Conservation (phyloP, 768 basidiomycete genomes). For the Lactarius deliciosus region DNA sequence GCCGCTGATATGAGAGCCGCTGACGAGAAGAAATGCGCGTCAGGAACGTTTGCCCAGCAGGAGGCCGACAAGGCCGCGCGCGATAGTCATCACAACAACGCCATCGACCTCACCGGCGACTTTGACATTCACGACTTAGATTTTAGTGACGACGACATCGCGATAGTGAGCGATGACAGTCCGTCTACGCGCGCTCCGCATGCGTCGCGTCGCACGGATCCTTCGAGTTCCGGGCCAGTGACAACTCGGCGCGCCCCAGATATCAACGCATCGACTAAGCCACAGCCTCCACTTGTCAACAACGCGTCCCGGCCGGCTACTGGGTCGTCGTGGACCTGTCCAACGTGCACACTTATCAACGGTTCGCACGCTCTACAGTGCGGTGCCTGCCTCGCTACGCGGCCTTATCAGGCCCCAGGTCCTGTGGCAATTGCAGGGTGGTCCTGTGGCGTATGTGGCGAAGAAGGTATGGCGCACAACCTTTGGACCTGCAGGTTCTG, state of each 20-base stretch:
- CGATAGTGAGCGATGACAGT: conserved; percentile 33
- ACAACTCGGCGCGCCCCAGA: conserved; percentile 5
- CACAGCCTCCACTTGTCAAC: conserved; percentile 25
- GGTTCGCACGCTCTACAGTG: conserved; percentile 47
- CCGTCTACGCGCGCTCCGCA: conserved; percentile 15
- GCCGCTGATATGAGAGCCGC: conserved; percentile 78
- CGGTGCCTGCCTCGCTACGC: conserved; percentile 50
- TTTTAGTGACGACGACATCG: conserved; percentile 38
- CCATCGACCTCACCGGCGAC: conserved; percentile 58
- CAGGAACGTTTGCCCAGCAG: conserved; percentile 51
- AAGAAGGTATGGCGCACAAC: conserved; percentile 57
- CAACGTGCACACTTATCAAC: conserved; percentile 67
- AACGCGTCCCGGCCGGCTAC: conserved; percentile 11
- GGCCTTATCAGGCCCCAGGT: conserved; percentile 29
- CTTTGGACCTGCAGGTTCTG: conserved; percentile 78
- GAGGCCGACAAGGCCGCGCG: conserved; percentile 71
- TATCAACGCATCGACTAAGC: conserved; percentile 12
- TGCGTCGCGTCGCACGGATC: conserved; percentile 33
- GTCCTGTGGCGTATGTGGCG: conserved; percentile 65
- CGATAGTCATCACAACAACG: conserved; percentile 59
- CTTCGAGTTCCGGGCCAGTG: neutral
- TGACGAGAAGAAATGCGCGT: conserved; percentile 77
- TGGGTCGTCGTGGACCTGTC: conserved; percentile 49
- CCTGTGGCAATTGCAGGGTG: conserved; percentile 39
- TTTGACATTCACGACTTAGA: conserved; percentile 3